phyloP scores from a whole-genome alignment of 305 asterid genomes.

The Fraxinus greggii region DNA sequence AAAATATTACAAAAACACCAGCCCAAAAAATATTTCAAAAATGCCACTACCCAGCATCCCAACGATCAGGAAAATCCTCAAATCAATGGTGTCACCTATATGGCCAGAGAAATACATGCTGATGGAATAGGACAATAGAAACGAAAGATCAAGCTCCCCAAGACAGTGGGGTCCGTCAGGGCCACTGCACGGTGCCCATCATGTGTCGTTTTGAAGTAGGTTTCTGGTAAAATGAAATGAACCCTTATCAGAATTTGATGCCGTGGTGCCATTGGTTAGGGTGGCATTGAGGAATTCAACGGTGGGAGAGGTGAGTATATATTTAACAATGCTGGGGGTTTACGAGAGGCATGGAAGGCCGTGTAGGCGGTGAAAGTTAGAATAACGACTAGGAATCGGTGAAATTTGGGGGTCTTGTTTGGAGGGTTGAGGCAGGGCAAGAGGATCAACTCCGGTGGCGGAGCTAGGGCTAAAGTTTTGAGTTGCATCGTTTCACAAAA shows the following conservation, averaged over 20 bases:
- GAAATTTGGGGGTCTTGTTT: conserved; percentile 51
- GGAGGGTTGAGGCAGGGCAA: conserved; percentile 58
- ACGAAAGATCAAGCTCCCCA: conserved; percentile 92
- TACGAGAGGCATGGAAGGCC: conserved; percentile 92
- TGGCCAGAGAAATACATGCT: conserved; percentile 94
- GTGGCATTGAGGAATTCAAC: conserved; percentile 45
- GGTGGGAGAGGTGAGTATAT: conserved; percentile 59
- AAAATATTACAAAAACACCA: too few species aligned
- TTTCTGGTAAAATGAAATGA: conserved; percentile 17
- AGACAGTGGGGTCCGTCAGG: conserved; percentile 81
- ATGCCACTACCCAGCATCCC: conserved; percentile 93
- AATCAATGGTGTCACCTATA: conserved; percentile 70
- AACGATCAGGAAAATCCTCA: conserved; percentile 60
- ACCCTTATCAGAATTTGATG: conserved; percentile 26
- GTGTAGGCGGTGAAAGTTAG: conserved; percentile 85
- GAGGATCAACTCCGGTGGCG: conserved; percentile 61
- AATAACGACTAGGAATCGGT: conserved; percentile 58
- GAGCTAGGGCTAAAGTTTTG: conserved; percentile 28
- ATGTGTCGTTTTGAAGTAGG: conserved; percentile 32
- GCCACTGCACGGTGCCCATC: conserved; percentile 89
- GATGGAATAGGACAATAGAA: conserved; percentile 64
- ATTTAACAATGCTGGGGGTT: conserved; percentile 98
- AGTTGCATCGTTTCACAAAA: conserved; percentile 40
- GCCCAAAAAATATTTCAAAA: conserved; percentile 60
- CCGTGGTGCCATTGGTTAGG: conserved; percentile 13